Base-by-base conservation (phyloP, 2,329 filamentous ascomycete species). In the Colletotrichum abscissum region DNA sequence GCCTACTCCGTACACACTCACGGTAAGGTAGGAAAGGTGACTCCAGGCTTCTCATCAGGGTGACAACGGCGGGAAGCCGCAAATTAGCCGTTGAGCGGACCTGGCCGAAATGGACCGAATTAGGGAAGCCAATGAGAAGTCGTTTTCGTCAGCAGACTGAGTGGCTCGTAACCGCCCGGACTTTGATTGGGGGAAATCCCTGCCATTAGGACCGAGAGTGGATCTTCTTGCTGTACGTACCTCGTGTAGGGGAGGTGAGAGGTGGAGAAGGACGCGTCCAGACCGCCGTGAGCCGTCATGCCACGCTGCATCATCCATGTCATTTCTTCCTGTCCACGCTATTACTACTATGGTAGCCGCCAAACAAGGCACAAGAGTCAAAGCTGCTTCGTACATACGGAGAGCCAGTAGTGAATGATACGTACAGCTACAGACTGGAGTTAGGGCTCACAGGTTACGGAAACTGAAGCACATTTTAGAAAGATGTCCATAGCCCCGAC, bases 31-130 rank as follows among this genome's bases (percentile, higher is more conserved):
- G 11, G 35, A 11, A 38, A 9, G 35, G 4, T 38, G 14, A 12
- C 14, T 12, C 14, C 12, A 38, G 35, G 35, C 14, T 12, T 8
- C 42, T 16, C 16, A 16, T n/a, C 35, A 38, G 35, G 12, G 42
- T 49, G 42, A 49, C 42, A 49, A 49, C 19, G 42, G 8, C 8
- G 19, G 38, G 38, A 42, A 42, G 38, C 38, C 38, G 38, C 38
- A 12, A 26, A 63, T 63, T 55, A 38, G 46, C 62, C 30, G 62
- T 63, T 63, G 46, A n/a, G 46, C 49, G 62, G 62, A 63, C 62
- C 35, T 63, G 62, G 62, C 62, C 62, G 62, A 63, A 42, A 63
- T 63, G 62, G 62, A 42, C 62, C 46, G 24, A 63, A n/a, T 22
- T 9, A 30, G 46, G 30, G 52, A 35, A 46, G 38, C 62, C 62